Conservation (phyloP, 192 early-diverging fungal species). For the Rhizophagus clarus region DNA sequence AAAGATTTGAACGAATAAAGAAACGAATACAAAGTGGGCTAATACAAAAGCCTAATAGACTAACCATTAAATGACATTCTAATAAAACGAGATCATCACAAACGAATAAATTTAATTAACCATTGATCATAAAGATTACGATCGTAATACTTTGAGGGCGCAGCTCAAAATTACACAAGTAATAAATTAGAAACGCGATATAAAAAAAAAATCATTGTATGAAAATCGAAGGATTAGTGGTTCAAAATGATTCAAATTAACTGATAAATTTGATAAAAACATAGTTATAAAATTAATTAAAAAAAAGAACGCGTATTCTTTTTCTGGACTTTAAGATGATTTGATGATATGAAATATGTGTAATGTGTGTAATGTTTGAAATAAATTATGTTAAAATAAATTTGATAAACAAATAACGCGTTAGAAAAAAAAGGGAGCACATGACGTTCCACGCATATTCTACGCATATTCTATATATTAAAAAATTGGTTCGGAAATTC, state of each 20-base stretch:
- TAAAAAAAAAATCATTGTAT: neutral
- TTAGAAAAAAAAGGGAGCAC: neutral
- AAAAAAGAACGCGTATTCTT: neutral
- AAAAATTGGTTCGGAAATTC: neutral
- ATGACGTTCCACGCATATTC: neutral
- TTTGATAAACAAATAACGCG: neutral
- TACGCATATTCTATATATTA: neutral
- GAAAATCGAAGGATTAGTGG: neutral
- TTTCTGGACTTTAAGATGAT: neutral
- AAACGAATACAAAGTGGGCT: neutral
- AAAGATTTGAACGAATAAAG: neutral
- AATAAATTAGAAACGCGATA: neutral
- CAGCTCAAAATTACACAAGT: neutral
- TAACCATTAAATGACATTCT: neutral
- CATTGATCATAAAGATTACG: neutral
- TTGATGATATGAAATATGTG: neutral
- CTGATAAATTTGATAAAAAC: no score
- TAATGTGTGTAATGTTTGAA: no score
- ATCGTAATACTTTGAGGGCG: neutral
- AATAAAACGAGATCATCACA: neutral
- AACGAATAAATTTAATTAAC: neutral
- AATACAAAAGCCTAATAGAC: neutral
- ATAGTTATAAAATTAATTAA: neutral
- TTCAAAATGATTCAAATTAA: no score
- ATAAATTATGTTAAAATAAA: no score